A percentile compares a stretch with the other conserved stretches of the same genome.
Conservation (phyloP, 192 early-diverging fungal species). For the Anaeromyces robustus region DNA sequence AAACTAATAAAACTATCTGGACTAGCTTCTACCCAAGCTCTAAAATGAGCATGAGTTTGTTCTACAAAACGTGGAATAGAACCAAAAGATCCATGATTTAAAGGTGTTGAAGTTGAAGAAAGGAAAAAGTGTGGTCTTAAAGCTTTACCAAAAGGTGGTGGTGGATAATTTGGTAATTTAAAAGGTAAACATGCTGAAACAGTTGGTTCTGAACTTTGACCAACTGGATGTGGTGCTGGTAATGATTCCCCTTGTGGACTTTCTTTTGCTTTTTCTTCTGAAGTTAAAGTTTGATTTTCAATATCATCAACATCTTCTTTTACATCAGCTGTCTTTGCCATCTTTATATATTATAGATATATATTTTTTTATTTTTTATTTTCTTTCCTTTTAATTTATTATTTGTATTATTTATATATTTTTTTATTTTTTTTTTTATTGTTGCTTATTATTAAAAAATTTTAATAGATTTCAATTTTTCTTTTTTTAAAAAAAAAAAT, state of each 20-base stretch:
- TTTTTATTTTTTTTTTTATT: no score
- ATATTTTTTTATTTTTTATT: no score
- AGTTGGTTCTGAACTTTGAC: not conserved
- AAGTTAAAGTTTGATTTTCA: not conserved
- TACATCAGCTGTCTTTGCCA: not conserved
- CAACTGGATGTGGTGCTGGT: not conserved
- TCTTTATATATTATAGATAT: no score
- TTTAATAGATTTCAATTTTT: no score
- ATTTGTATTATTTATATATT: no score
- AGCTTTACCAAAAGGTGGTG: not conserved
- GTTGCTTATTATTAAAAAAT: no score
- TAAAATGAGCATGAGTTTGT: slow-evolving; percentile 6
- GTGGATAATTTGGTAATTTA: not conserved
- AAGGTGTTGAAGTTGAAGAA: slow-evolving; percentile 22
- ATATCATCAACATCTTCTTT: not conserved
- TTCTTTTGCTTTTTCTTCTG: not conserved
- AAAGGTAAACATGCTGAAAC: not conserved
- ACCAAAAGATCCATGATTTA: slow-evolving; percentile 55
- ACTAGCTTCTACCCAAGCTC: slow-evolving; percentile 12
- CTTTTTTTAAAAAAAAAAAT: no score
- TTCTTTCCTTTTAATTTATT: no score
- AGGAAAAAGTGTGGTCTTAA: slow-evolving; percentile 20
- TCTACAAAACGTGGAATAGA: slow-evolving; percentile 10
- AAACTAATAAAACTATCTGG: slow-evolving; percentile 34
- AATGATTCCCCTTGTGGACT: not conserved